These are phyloP conservation scores for Hortiboletus rubellus DNA, from an alignment of 1,284 basidiomycete genomes.

Conservation along the genomic window DNA sequence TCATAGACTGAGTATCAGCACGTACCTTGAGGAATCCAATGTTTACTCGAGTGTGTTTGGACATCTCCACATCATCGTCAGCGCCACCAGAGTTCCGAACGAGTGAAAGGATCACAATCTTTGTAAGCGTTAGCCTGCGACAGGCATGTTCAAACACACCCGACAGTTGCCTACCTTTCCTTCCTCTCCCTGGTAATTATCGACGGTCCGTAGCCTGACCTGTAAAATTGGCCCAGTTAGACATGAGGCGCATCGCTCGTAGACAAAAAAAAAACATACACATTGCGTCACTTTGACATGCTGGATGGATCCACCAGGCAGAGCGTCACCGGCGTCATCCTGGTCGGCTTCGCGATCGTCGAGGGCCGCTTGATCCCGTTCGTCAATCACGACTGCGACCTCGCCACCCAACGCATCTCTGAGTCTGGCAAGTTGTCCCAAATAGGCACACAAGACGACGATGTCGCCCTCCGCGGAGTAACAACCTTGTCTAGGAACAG, in stretches of 20 bases:
- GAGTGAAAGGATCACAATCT: slow-evolving; percentile 69
- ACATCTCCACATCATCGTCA: slow-evolving; percentile 35
- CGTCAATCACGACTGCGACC: slow-evolving; percentile 66
- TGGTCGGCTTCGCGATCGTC: slow-evolving; percentile 47
- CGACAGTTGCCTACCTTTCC: slow-evolving; percentile 40
- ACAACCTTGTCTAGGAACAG: slow-evolving; percentile 48
- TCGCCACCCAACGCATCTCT: slow-evolving; percentile 49
- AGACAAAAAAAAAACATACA: slow-evolving; percentile 35
- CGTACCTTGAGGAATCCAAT: slow-evolving; percentile 72
- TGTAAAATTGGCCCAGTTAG: slow-evolving; percentile 25
- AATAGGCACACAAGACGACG: slow-evolving; percentile 72
- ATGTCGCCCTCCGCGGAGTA: slow-evolving; percentile 67
- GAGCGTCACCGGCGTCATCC: slow-evolving; percentile 34
- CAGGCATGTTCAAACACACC: neutral
- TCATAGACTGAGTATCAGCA: neutral
- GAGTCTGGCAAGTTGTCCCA: slow-evolving; percentile 66
- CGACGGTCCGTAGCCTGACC: slow-evolving; percentile 71
- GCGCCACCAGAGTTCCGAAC: slow-evolving; percentile 62
- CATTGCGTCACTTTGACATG: slow-evolving; percentile 50
- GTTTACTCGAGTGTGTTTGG: slow-evolving; percentile 35
- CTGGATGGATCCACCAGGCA: slow-evolving; percentile 36
- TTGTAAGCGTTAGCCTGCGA: neutral
- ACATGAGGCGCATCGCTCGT: neutral
- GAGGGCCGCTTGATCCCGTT: slow-evolving; percentile 62
- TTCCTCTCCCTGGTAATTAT: slow-evolving; percentile 77